Evolutionary conservation across 352 stramenopile species (phyloP), one percentile per base, ranked within the genome.

Genomic region (Pythium guiyangense): DNA sequence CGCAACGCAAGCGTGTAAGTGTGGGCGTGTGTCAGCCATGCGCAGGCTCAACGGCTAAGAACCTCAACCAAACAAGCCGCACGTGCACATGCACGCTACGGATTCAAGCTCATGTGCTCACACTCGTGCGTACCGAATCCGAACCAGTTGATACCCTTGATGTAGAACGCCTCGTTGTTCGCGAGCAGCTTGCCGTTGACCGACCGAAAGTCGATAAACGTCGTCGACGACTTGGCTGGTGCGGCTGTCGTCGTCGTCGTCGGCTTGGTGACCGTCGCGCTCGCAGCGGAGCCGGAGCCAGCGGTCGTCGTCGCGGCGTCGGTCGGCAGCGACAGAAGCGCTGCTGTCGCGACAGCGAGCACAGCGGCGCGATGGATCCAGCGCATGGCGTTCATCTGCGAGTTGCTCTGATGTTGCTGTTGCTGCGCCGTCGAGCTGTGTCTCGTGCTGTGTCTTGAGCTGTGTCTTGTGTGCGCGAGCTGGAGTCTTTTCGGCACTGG

Each of bases 131-230:
- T 26, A 85, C 74, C 74, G 14, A 63, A 70, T 54, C 79, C 79
- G 55, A 89, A 89, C 76, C 76, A 89, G 63, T 89, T 89, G 54
- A 87, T 79, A 54, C 79, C 79, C 56, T 84, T 85, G 64, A 89
- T 66, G 59, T 80, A 67, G 54, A 89, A 77, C 51, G 67, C 60
- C 65, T 82, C 64, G 57, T 69, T 73, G 58, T 84, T 67, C 15
- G 76, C 79, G 29, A 74, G 67, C 49, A 89, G 64, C 46, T 81
- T 48, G 8, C 76, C 79, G 42, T 89, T 63, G 11, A 82, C 67
- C 20, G 76, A 86, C 42, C 70, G 75, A 64, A 89, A 89, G 44
- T 84, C 66, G 58, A 87, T 77, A 52, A 85, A 83, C 27, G 51
- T 73, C n/a, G 54, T 53, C 31, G 54, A 59, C 49, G 49, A n/a